A percentile compares a stretch with the other conserved stretches of the same genome.
phyloP scores from a whole-genome alignment of 2,329 filamentous ascomycete genomes.

The Ilyonectria mors-panacis region DNA sequence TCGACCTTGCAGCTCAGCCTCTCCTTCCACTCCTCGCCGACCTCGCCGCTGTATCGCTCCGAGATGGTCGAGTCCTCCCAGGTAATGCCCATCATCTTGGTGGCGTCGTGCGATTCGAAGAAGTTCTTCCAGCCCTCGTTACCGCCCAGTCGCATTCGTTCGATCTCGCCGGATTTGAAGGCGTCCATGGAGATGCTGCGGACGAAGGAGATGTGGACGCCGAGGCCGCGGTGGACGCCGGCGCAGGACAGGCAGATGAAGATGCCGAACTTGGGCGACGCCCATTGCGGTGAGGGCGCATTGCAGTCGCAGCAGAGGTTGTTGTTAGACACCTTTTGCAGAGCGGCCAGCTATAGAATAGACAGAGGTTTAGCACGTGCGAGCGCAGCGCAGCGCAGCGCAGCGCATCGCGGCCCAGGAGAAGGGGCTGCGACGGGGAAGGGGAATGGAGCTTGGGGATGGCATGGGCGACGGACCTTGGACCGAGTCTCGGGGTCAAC shows the following conservation, averaged over 20 bases:
- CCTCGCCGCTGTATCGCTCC: slow-evolving; percentile 90
- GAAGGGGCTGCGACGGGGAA: slow-evolving; percentile 25
- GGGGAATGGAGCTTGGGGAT: slow-evolving; percentile 11
- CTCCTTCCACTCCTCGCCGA: slow-evolving; percentile 96
- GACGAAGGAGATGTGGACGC: slow-evolving; percentile 98
- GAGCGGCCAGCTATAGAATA: slow-evolving; percentile 79
- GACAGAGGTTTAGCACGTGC: slow-evolving; percentile 32
- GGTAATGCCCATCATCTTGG: slow-evolving; percentile 75
- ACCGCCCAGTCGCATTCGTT: slow-evolving; percentile 92
- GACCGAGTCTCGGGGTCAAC: slow-evolving; percentile 97
- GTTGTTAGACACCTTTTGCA: slow-evolving; percentile 93
- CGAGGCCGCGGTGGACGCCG: slow-evolving; percentile 92
- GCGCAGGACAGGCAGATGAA: slow-evolving; percentile 99
- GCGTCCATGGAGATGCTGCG: slow-evolving; percentile 98
- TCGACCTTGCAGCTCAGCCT: slow-evolving; percentile 90
- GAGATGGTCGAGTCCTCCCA: slow-evolving; percentile 93
- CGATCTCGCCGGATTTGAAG: slow-evolving; percentile 93
- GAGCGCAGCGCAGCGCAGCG: slow-evolving; percentile 20
- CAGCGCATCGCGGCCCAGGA: slow-evolving; percentile 6
- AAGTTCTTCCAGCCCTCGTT: slow-evolving; percentile 91
- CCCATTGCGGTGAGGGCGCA: slow-evolving; percentile 98
- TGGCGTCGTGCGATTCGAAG: slow-evolving; percentile 81
- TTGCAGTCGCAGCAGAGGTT: slow-evolving; percentile 94
- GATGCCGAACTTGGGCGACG: slow-evolving; percentile 95
- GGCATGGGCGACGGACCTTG: slow-evolving; percentile 74